phyloP scores from a whole-genome alignment of 495 filamentous ascomycete genomes.

The Neurospora sp. region DNA sequence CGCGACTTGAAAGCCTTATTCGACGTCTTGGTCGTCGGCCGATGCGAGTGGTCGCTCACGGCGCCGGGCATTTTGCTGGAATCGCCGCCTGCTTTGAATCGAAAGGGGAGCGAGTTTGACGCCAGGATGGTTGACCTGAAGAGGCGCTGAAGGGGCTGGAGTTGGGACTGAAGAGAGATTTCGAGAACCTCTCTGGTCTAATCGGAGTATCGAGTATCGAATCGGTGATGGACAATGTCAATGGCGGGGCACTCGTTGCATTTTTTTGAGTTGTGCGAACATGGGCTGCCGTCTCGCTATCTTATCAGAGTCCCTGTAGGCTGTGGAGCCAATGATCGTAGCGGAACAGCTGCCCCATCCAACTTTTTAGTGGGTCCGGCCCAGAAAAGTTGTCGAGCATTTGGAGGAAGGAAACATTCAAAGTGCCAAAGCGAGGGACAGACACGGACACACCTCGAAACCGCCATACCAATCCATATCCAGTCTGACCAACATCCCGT shows the following conservation, averaged over 20 bases:
- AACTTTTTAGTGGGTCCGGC: slow-evolving; percentile 21
- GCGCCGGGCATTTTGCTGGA: slow-evolving; percentile 49
- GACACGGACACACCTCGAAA: neutral
- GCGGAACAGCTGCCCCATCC: neutral
- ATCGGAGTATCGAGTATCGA: neutral
- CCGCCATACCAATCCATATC: neutral
- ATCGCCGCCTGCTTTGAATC: slow-evolving; percentile 75
- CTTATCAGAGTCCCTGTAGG: slow-evolving; percentile 11
- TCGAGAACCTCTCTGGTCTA: slow-evolving; percentile 4
- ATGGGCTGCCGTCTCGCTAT: slow-evolving; percentile 4
- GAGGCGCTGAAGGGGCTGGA: neutral
- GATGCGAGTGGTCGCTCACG: slow-evolving; percentile 64
- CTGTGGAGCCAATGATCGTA: slow-evolving; percentile 11
- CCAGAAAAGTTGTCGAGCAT: slow-evolving; percentile 9
- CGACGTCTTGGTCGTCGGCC: slow-evolving; percentile 73
- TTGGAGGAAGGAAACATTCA: neutral
- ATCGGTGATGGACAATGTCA: neutral
- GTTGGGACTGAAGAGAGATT: slow-evolving; percentile 8
- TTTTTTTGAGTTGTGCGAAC: slow-evolving; percentile 20
- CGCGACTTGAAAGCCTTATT: slow-evolving; percentile 88
- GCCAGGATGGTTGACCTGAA: neutral
- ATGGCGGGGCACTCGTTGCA: slow-evolving; percentile 19
- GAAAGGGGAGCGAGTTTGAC: slow-evolving; percentile 53
- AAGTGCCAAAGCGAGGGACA: neutral
- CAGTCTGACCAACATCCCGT: neutral